These are phyloP conservation scores for Euphorbia celastroides DNA, from an alignment of 441 rosid genomes.

Conservation along the genomic window DNA sequence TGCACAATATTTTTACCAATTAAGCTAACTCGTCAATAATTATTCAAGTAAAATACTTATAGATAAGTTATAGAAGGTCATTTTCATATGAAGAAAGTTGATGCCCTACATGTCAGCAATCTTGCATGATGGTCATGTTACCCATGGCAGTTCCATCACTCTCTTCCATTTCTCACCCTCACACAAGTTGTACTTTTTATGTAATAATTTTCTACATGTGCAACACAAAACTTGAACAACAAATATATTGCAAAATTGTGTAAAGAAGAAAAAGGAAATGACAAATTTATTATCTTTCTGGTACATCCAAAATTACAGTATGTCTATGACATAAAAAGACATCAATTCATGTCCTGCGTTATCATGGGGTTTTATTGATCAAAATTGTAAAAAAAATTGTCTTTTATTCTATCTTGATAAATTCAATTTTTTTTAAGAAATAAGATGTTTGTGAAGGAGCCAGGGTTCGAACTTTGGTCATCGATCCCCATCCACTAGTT, in stretches of 20 bases:
- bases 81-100: no score
- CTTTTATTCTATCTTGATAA: background rate
- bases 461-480: no score
- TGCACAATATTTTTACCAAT: no score
- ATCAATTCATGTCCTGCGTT: background rate
- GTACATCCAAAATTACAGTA: background rate
- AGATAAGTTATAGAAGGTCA: no score
- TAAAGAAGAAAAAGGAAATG: background rate
- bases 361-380: background rate
- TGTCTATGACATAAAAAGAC: slow-evolving; percentile 1
- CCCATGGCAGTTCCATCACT: background rate
- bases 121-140: background rate
- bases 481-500: no score
- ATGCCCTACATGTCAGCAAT: background rate
- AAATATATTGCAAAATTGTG: background rate
- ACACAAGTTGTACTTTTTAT: background rate
- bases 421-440: no score
- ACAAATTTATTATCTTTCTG: background rate
- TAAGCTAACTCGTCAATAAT: no score
- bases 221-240: background rate
- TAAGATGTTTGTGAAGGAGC: no score
- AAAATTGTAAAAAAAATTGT: background rate
- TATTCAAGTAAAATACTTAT: no score
- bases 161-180: background rate
- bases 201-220: background rate